phyloP scores from a whole-genome alignment of 495 filamentous ascomycete species.

The Barbatosphaeria neglecta region DNA sequence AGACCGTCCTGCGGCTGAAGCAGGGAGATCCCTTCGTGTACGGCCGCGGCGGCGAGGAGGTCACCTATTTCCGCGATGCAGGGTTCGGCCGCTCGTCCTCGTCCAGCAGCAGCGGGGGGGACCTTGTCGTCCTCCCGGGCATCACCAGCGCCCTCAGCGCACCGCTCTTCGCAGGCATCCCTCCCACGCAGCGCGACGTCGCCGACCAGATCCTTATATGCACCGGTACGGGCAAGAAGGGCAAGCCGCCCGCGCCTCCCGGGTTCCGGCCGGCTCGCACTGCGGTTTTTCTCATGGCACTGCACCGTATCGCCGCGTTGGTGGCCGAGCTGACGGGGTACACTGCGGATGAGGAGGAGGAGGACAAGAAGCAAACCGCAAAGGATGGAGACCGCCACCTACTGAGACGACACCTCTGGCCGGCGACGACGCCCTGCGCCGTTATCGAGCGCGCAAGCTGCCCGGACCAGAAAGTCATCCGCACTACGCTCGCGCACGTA shows the following conservation, averaged over 20 bases:
- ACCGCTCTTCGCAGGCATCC: conserved; percentile 79
- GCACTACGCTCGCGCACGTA: conserved; percentile 71
- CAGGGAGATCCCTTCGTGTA: conserved; percentile 97
- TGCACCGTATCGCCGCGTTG: conserved; percentile 69
- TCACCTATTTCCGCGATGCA: conserved; percentile 64
- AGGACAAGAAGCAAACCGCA: conserved; percentile 18
- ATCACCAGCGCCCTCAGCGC: conserved; percentile 81
- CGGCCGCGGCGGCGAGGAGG: conserved; percentile 87
- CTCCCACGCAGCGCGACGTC: conserved; percentile 77
- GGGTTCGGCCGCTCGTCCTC: conserved; percentile 46
- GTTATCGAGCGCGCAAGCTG: conserved; percentile 93
- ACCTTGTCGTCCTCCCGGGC: conserved; percentile 68
- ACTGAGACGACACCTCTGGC: conserved; percentile 25
- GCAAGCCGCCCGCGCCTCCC: conserved; percentile 68
- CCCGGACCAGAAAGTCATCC: conserved; percentile 83
- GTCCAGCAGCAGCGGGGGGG: too few relatives aligned
- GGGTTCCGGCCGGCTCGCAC: conserved; percentile 67
- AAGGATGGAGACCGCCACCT: conserved; percentile 3
- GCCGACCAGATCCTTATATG: conserved; percentile 88
- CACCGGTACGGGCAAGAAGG: conserved; percentile 89
- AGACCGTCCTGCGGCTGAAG: conserved; percentile 78
- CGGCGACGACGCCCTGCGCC: conserved; percentile 63
- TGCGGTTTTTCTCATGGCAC: conserved; percentile 90
- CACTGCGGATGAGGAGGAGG: conserved; percentile 17
- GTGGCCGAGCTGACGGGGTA: conserved; percentile 48